Conservation (phyloP, 1,284 basidiomycete species). For the Tetrapyrgos nigripes region DNA sequence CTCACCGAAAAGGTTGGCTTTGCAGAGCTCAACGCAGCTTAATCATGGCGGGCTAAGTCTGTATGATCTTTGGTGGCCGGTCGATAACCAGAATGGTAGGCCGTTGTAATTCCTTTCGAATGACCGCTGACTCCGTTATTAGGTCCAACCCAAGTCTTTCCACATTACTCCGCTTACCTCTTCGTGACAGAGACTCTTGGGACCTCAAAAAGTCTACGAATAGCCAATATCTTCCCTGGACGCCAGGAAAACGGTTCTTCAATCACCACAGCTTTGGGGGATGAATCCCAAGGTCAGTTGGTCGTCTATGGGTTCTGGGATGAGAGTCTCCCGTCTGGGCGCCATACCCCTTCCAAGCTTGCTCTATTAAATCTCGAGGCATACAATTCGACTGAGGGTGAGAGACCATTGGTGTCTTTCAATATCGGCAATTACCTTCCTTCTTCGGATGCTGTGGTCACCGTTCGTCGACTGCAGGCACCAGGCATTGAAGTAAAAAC, state of each 20-base stretch:
- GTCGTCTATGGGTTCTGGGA: conserved; percentile 59
- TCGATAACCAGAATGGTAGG: conserved; percentile 54
- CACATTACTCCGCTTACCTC: conserved; percentile 54
- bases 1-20: too few relatives aligned
- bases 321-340: conserved; percentile 25
- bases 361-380: conserved; percentile 55
- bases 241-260: conserved; percentile 55
- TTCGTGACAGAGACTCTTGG: conserved; percentile 56
- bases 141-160: conserved; percentile 47
- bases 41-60: conserved; percentile 56
- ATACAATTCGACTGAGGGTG: conserved; percentile 49
- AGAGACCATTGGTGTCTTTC: conserved; percentile 46
- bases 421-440: conserved; percentile 49
- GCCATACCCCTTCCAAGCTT: conserved; percentile 46
- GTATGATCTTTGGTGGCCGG: conserved; percentile 56
- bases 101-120: conserved; percentile 54
- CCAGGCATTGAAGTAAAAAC: conserved; percentile 52
- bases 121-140: too few relatives aligned
- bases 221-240: conserved; percentile 56
- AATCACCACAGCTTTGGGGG: conserved; percentile 54
- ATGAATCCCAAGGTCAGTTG: conserved; percentile 51
- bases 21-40: conserved; percentile 54
- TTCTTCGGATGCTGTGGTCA: conserved; percentile 30
- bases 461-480: conserved; percentile 46
- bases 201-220: conserved; percentile 44